These are phyloP conservation scores for Penicillium atrosanguineum DNA, from an alignment of 495 filamentous ascomycete genomes.

Conservation along the genomic window DNA sequence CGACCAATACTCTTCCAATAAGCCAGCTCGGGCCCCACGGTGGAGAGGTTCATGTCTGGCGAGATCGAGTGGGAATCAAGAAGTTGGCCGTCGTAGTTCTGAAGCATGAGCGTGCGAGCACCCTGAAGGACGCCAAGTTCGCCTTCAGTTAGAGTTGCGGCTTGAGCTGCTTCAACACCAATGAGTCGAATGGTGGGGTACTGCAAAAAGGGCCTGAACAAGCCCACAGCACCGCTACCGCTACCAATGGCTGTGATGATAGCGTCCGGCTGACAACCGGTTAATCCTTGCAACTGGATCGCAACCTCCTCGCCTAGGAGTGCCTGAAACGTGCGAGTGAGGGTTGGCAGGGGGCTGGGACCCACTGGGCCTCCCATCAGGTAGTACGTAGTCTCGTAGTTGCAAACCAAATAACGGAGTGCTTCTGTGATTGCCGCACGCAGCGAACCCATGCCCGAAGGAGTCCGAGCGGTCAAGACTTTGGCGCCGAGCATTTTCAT, in stretches of 20 bases:
- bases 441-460: conserved; percentile 29
- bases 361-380: conserved; percentile 34
- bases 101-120: conserved; percentile 30
- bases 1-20: conserved; percentile 33
- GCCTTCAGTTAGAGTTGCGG: conserved; percentile 27
- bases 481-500: conserved; percentile 33
- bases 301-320: conserved; percentile 35
- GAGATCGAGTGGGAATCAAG: conserved; percentile 30
- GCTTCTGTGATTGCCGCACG: conserved; percentile 35
- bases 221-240: conserved; percentile 27
- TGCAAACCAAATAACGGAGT: conserved; percentile 30
- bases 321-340: conserved; percentile 34
- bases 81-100: conserved; percentile 33
- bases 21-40: conserved; percentile 33
- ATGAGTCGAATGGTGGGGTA: conserved; percentile 17
- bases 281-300: conserved; percentile 21
- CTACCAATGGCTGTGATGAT: conserved; percentile 30
- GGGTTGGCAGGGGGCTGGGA: conserved; percentile 28
- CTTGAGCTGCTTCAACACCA: conserved; percentile 27
- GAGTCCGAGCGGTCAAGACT: conserved; percentile 24
- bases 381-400: conserved; percentile 31
- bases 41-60: conserved; percentile 34
- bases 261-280: conserved; percentile 25
- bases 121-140: conserved; percentile 33
- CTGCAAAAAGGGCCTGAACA: conserved; percentile 32